Conservation (phyloP, 192 early-diverging fungal genomes). For the Coemansia sp. region DNA sequence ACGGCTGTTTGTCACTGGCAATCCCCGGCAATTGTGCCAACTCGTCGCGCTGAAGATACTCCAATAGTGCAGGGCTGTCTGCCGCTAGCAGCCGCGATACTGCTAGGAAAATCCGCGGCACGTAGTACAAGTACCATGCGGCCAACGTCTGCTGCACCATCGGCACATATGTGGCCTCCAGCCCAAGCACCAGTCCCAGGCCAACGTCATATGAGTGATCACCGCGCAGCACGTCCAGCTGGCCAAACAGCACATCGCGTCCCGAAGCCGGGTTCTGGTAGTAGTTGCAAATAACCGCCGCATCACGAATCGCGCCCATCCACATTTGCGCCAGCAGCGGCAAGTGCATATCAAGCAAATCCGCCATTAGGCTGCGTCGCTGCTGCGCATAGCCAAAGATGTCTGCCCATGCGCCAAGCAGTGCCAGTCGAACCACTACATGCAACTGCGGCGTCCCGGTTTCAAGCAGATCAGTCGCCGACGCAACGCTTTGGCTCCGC, state of each 20-base stretch:
- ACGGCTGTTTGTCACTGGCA: neutral
- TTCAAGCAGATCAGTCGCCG: neutral
- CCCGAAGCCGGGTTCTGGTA: neutral
- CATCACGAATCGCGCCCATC: constrained; percentile 35
- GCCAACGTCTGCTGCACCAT: constrained; percentile 12
- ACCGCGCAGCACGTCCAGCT: neutral
- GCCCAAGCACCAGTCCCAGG: constrained; percentile 25
- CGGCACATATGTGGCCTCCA: constrained; percentile 27
- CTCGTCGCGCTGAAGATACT: neutral
- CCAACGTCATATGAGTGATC: neutral
- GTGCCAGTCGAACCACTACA: constrained; percentile 12
- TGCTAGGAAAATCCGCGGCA: constrained; percentile 19
- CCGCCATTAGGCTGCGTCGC: constrained; percentile 2
- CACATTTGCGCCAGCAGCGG: constrained; percentile 21
- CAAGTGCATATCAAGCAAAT: constrained; percentile 17
- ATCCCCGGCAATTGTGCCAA: neutral
- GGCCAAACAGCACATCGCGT: neutral
- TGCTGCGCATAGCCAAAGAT: constrained; percentile 5
- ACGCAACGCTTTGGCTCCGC: neutral
- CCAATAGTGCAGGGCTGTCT: neutral
- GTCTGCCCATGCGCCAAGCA: constrained; percentile 25
- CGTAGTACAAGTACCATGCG: constrained; percentile 19
- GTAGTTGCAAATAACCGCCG: constrained; percentile 11
- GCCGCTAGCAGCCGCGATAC: constrained; percentile 5
- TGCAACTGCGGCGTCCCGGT: constrained; percentile 15